Evolutionary conservation across 2,329 filamentous ascomycete species (phyloP).

Genomic region (Pseudogymnoascus verrucosus): DNA sequence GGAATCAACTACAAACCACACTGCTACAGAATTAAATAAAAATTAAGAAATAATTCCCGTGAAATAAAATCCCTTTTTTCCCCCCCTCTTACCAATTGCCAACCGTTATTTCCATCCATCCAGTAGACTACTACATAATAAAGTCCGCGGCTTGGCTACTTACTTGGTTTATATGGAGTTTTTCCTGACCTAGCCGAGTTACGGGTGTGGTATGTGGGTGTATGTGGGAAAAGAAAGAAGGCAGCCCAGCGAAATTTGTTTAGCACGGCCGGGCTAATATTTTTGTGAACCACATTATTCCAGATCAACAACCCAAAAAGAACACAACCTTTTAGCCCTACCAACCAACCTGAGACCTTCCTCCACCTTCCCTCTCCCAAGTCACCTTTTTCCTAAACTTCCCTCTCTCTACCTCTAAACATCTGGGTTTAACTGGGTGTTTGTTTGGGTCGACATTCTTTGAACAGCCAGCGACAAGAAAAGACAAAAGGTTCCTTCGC

Average conservation of each 20-base stretch:
- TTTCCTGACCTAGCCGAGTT: not conserved
- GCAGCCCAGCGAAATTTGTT: slow-evolving; percentile 1
- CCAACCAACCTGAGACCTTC: not conserved
- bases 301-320: slow-evolving; percentile 2
- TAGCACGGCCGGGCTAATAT: not conserved
- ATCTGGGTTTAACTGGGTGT: not conserved
- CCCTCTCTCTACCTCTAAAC: not conserved
- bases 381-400: not conserved
- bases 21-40: too few relatives aligned
- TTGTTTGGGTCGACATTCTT: not conserved
- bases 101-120: too few relatives aligned
- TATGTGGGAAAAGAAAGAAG: not conserved
- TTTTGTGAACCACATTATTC: not conserved
- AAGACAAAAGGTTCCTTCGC: not conserved
- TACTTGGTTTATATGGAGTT: not conserved
- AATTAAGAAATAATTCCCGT: too few relatives aligned
- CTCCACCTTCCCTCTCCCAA: not conserved
- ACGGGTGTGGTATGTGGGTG: not conserved
- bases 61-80: too few relatives aligned
- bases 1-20: too few relatives aligned
- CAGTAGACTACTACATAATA: too few relatives aligned
- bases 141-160: too few relatives aligned
- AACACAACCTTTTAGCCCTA: slow-evolving; percentile 3
- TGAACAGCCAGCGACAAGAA: not conserved
- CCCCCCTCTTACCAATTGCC: too few relatives aligned